Evolutionary conservation across 1,284 basidiomycete species (phyloP), one percentile per base, ranked within the genome.

Genomic region (Ustilago curta): DNA sequence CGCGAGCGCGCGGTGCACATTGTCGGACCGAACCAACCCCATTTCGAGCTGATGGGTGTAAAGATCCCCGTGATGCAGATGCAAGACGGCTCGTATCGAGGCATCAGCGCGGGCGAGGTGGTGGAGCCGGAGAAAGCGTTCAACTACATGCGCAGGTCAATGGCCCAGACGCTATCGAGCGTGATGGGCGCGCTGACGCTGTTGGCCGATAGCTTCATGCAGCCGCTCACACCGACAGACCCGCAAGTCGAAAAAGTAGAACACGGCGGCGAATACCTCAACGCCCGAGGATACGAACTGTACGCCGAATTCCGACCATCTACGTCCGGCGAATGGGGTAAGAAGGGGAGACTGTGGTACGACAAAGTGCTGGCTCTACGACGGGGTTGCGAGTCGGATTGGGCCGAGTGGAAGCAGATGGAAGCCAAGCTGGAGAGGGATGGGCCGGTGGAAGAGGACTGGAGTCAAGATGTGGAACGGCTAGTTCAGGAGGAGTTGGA

Each of bases 11-110:
- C 68, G 3, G 87, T 87, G 62, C 86, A 88, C 57, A 89, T 90
- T 55, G 89, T 89, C 4, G 88, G 88, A 16, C 91, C 91, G 37
- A 89, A 91, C 9, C 95, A 98, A 85, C 95, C 96, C 4, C 97
- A 93, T 85, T 92, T 97, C 21, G 93, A 94, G 71, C 86, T 98
- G 44, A 92, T 98, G 89, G 91, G 93, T 44, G 88, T 92, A 84
- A 90, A 91, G 92, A 94, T 95, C 82, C 92, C 93, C 0, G 90
- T 98, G 12, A 93, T 90, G 86, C 90, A 89, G 79, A 91, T 88
- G 39, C 90, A 89, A 76, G 70, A 78, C 87, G 88, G 64, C 87
- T 89, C 86, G 69, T 97, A 95, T 91, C 90, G 94, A 25, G 96
- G 92, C 0, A 89, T 98, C 35, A 88, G 90, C 16, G 88, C 90